Conservation (phyloP, 345 rosid species). For the Moricandia arvensis region DNA sequence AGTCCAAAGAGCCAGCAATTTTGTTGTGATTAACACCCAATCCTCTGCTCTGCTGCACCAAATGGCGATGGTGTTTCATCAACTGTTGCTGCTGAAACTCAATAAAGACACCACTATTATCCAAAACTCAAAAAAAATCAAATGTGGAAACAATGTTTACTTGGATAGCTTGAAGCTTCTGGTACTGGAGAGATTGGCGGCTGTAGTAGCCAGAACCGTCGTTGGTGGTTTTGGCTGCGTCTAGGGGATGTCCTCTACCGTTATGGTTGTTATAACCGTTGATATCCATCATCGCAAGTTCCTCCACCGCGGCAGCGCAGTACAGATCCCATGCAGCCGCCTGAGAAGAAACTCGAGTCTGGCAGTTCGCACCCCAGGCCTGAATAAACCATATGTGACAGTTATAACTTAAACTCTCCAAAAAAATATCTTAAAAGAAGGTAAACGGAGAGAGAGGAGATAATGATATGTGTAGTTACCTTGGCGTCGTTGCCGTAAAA, state of each 20-base stretch:
- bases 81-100: slow-evolving; percentile 58
- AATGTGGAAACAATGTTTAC: slow-evolving; percentile 27
- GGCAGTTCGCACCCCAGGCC: slow-evolving; percentile 44
- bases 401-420: neutral
- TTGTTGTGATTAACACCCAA: neutral
- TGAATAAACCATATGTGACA: neutral
- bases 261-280: slow-evolving; percentile 14
- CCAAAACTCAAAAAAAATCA: neutral
- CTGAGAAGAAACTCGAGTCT: slow-evolving; percentile 34
- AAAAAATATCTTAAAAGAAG: neutral
- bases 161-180: slow-evolving; percentile 56
- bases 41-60: slow-evolving; percentile 35
- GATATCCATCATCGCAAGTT: slow-evolving; percentile 46
- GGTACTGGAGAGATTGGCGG: slow-evolving; percentile 48
- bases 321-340: slow-evolving; percentile 58
- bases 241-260: slow-evolving; percentile 35
- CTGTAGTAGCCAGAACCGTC: slow-evolving; percentile 30
- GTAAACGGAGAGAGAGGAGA: neutral
- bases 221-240: slow-evolving; percentile 38
- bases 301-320: slow-evolving; percentile 57
- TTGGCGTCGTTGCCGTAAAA: slow-evolving; percentile 15
- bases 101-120: neutral
- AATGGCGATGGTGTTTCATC: slow-evolving; percentile 37
- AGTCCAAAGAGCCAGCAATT: slow-evolving; percentile 33
- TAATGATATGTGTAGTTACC: slow-evolving; percentile 25